A percentile compares a stretch with the other conserved stretches of the same genome.
These are phyloP conservation scores for Kappamyces sp. DNA, from an alignment of 192 early-diverging fungal species.

Conservation along the genomic window DNA sequence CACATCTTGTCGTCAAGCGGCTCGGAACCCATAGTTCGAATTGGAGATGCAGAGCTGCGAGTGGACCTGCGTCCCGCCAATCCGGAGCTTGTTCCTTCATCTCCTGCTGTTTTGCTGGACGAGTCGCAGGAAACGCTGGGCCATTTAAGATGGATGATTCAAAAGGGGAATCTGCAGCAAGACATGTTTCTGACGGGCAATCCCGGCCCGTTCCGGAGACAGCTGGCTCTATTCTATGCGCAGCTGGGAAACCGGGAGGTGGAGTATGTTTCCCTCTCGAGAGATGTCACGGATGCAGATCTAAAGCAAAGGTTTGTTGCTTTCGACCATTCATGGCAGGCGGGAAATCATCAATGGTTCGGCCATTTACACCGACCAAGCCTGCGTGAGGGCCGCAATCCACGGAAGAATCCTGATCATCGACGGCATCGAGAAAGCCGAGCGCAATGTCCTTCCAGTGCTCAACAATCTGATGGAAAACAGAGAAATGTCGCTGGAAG, in stretches of 20 bases:
- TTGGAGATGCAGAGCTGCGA: not conserved
- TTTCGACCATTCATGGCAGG: slow-evolving; percentile 58
- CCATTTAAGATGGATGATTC: slow-evolving; percentile 70
- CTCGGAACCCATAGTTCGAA: not conserved
- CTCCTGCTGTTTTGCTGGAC: not conserved
- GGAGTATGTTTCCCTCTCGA: slow-evolving; percentile 68
- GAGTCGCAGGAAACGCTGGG: slow-evolving; percentile 31
- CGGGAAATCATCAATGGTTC: slow-evolving; percentile 54
- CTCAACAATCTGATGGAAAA: slow-evolving; percentile 84
- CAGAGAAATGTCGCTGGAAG: slow-evolving; percentile 76
- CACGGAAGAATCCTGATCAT: slow-evolving; percentile 43
- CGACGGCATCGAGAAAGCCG: slow-evolving; percentile 64
- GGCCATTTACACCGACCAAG: slow-evolving; percentile 43
- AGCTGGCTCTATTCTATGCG: slow-evolving; percentile 67
- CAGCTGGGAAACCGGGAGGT: slow-evolving; percentile 61
- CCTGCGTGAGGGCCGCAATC: slow-evolving; percentile 45
- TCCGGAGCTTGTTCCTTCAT: not conserved
- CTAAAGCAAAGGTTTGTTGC: slow-evolving; percentile 68
- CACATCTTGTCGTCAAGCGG: no score
- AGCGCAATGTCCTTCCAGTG: slow-evolving; percentile 78
- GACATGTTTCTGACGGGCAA: slow-evolving; percentile 77
- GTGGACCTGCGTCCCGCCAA: not conserved
- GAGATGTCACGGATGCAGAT: slow-evolving; percentile 70
- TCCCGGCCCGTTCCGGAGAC: not conserved
- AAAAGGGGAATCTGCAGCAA: slow-evolving; percentile 73